Evolutionary conservation across 139 green algal genomes (phyloP).

Genomic region (Nannochloris sp.): DNA sequence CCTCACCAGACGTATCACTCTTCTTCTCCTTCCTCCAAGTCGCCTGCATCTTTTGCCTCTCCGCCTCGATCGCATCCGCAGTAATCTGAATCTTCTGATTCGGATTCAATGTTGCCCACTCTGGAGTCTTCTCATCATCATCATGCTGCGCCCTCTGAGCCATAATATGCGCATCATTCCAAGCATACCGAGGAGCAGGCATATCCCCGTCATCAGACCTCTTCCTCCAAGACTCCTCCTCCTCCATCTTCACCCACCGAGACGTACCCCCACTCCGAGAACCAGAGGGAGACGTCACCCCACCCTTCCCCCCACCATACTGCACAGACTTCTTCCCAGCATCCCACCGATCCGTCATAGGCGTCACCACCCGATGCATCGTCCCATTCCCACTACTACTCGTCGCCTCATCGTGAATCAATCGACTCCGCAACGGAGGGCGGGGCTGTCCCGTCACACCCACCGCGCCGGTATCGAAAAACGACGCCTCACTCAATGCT

Average conservation of each 20-base stretch:
- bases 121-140: slow-evolving; percentile 4
- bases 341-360: too few species aligned
- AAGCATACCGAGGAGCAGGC: background rate
- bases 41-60: slow-evolving; percentile 33
- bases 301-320: too few species aligned
- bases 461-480: background rate
- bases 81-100: slow-evolving; percentile 14
- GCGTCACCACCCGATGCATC: too few species aligned
- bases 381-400: too few species aligned
- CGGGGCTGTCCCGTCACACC: background rate
- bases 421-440: too few species aligned
- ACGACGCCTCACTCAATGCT: too few species aligned
- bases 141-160: background rate
- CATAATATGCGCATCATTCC: background rate
- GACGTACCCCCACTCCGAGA: background rate
- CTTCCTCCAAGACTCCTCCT: background rate
- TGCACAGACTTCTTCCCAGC: too few species aligned
- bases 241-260: background rate
- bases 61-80: slow-evolving; percentile 28
- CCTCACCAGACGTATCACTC: background rate
- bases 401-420: too few species aligned
- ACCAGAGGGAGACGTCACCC: too few species aligned
- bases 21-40: slow-evolving; percentile 17
- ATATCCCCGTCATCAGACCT: background rate
- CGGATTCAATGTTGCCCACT: slow-evolving; percentile 19